These are phyloP conservation scores for Amanita brunnescens DNA, from an alignment of 768 basidiomycete species.

Conservation along the genomic window DNA sequence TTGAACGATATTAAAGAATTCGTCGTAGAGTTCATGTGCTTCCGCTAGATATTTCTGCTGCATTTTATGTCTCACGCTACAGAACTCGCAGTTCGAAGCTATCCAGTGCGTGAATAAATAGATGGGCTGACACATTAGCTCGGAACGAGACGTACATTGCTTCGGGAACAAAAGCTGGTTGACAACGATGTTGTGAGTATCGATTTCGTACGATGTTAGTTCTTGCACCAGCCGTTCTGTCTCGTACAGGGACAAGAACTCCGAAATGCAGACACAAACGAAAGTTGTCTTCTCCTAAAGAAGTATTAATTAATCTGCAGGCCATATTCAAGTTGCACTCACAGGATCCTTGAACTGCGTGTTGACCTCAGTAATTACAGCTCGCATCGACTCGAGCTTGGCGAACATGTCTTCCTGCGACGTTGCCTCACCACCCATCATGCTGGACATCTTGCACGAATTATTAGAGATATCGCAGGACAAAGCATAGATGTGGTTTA, in stretches of 20 bases:
- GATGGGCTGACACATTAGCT: background rate
- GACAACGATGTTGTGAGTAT: slow-evolving; percentile 98
- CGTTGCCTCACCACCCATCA: slow-evolving; percentile 90
- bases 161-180: slow-evolving; percentile 96
- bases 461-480: background rate
- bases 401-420: slow-evolving; percentile 98
- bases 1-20: slow-evolving; percentile 95
- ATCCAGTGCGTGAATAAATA: slow-evolving; percentile 8
- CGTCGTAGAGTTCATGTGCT: slow-evolving; percentile 95
- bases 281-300: slow-evolving; percentile 94
- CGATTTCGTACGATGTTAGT: slow-evolving; percentile 88
- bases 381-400: slow-evolving; percentile 94
- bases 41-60: slow-evolving; percentile 96
- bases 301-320: background rate
- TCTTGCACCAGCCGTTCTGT: slow-evolving; percentile 98
- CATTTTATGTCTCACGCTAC: slow-evolving; percentile 91
- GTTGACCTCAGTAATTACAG: slow-evolving; percentile 96
- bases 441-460: slow-evolving; percentile 69
- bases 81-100: slow-evolving; percentile 95
- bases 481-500: slow-evolving; percentile 13
- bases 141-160: slow-evolving; percentile 45
- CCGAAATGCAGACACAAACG: slow-evolving; percentile 97
- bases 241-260: slow-evolving; percentile 97
- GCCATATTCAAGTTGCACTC: slow-evolving; percentile 19
- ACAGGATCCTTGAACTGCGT: slow-evolving; percentile 99